These are phyloP conservation scores for Zhuliangozyma parablackwelliae DNA, from an alignment of 1,139 yeast genomes.

Conservation along the genomic window DNA sequence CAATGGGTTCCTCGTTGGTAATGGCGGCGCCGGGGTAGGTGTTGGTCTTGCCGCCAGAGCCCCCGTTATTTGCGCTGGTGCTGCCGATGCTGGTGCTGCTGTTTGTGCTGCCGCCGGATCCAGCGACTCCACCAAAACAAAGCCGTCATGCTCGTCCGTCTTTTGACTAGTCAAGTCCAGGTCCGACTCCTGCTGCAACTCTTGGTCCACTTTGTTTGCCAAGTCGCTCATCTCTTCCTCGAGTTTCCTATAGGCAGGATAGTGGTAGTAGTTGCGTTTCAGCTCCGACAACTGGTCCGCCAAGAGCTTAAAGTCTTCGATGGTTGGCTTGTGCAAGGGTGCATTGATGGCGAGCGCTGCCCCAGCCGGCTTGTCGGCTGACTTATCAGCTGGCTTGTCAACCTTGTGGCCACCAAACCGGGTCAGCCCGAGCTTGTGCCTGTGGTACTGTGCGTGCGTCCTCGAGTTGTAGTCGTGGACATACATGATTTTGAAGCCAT, in stretches of 20 bases:
- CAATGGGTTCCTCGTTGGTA: constrained; percentile 5
- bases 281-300: constrained; percentile 24
- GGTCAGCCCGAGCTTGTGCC: constrained; percentile 4
- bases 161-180: neutral
- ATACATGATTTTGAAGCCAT: constrained; percentile 47
- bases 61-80: neutral
- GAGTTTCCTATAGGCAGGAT: constrained; percentile 16
- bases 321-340: constrained; percentile 30
- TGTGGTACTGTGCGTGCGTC: constrained; percentile 7
- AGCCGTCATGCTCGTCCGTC: constrained; percentile 17
- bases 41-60: neutral
- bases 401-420: neutral
- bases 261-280: constrained; percentile 31
- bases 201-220: constrained; percentile 12
- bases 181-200: constrained; percentile 1
- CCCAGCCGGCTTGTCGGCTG: too few relatives aligned
- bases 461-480: constrained; percentile 14
- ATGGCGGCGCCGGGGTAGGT: constrained; percentile 3
- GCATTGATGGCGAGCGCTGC: constrained; percentile 14
- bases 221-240: constrained; percentile 17
- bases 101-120: neutral
- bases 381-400: too few relatives aligned
- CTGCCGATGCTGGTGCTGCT: too few relatives aligned
- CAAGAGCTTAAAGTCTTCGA: constrained; percentile 23
- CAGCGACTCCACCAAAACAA: constrained; percentile 17